Base-by-base conservation (phyloP, 441 rosid genomes). In the Pelargonium fulgidum region DNA sequence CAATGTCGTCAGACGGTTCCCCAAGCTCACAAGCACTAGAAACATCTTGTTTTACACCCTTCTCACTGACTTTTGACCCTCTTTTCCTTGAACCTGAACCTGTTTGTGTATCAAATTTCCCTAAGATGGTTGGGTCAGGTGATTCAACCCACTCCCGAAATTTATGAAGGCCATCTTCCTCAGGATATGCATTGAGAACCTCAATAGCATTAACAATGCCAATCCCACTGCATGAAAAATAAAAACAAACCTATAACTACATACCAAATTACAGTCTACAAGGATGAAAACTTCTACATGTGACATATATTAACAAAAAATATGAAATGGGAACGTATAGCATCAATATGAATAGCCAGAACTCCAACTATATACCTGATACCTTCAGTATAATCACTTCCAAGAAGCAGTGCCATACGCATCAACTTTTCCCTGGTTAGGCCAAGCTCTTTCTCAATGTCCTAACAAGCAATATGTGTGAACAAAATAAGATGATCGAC, bases 321-420 rank as follows among this genome's bases (percentile, higher is more conserved):
- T 39, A 64, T 41, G 42, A 36, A 64, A 14, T 7, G 47, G 67
- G 67, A 64, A 7, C 22, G 8, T 64, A 33, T 7, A 16, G 16
- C 22, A 36, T 12, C 10, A 48, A 48, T 24, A 11, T 10, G 56
- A 12, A 44, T 3, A 66, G 19, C 44, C 12, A 48, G 16, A 45
- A 20, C 11, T 62, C 5, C 33, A 52, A 22, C 68, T 69, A 48
- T 22, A 73, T 82, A 92, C 99, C 99, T 90, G 76, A 94, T 82
- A 62, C 99, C 99, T 82, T 94, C 99, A 11, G 98, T 94, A 78
- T 90, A 94, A 83, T 94, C 98, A 85, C 98, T 94, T 72, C 99
- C 99, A 79, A 94, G 88, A 71, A 94, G 99, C 83, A 94, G 66
- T 50, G 98, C 99, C 90, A 94, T 92, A 59, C 86, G 89, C 65